Evolutionary conservation across 257 asterid species (phyloP), one percentile per base, ranked within the genome.

Genomic region (Catharanthus roseus): DNA sequence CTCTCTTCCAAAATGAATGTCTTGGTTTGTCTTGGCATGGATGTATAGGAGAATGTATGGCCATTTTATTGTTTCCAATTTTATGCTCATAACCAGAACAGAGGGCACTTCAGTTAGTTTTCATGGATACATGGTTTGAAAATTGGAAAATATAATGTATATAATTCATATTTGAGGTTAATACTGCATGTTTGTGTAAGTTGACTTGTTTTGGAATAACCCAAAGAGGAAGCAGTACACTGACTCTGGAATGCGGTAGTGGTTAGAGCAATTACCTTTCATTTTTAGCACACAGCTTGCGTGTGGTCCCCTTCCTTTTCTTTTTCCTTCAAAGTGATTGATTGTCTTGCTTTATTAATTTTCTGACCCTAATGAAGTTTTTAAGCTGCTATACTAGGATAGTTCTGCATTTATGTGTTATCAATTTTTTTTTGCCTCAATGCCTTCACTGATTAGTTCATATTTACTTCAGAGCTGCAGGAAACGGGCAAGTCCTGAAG

Each of bases 401-500:
- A 58, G 23, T 54, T 23, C 9, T 11, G 6, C 65, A 57, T 29
- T 55, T 39, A 16, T 33, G 28, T 23, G 51, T 65, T 62, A 28
- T 58, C 15, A 12, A 41, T 6, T 56, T 56, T 45, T 44, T 8
- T 72, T 73, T 16, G 75, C 60, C 57, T 63, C 39, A n/a, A n/a
- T 77, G 56, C 79, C 56, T 77, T 54, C 16, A 64, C 26, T 57
- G 26, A 53, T 49, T 66, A 47, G 72, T 51, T 66, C 69, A 51
- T 72, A 78, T 72, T 73, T 71, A 36, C 74, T 74, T 77, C 91
- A 93, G 98, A 88, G 88, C 70, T 78, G 87, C 85, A 81, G 86
- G 80, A 83, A 76, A 66, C 72, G 42, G 70, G 76, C 68, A 69
- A 82, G 75, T 76, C 70, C 75, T 69, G 86, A 85, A 76, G 89